Percentiles rank a stretch among this genome's conserved stretches.
These are phyloP conservation scores for Tuber brumale DNA, from an alignment of 495 filamentous ascomycete genomes.

Conservation along the genomic window DNA sequence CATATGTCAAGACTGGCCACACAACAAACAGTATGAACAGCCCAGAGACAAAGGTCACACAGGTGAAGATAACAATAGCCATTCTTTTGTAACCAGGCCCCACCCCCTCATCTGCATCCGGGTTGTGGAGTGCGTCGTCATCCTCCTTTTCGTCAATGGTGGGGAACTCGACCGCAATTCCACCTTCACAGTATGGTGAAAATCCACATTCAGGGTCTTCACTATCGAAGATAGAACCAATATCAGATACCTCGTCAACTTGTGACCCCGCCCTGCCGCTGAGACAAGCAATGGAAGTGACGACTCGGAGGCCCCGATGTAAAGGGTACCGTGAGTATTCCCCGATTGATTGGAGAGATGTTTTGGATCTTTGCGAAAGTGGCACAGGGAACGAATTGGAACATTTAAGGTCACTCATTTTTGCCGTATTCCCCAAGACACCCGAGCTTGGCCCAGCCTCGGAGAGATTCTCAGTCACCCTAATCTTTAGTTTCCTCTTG, in stretches of 20 bases:
- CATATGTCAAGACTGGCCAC: conserved; percentile 55
- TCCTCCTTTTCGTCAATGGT: conserved; percentile 56
- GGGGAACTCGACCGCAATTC: conserved; percentile 23
- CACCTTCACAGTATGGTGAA: conserved; percentile 21
- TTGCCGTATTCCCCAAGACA: too few relatives aligned
- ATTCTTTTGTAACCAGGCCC: conserved; percentile 57
- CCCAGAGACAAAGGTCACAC: conserved; percentile 56
- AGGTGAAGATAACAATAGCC: conserved; percentile 59
- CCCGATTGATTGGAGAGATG: conserved; percentile 24
- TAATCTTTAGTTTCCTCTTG: too few relatives aligned
- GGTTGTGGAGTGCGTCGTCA: conserved; percentile 70
- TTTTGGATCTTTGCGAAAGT: conserved; percentile 5
- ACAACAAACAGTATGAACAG: conserved; percentile 63
- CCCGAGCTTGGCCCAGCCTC: too few relatives aligned
- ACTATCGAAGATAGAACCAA: conserved; percentile 3
- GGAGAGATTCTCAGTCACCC: too few relatives aligned
- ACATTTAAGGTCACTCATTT: neutral
- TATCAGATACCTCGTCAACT: neutral
- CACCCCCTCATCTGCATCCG: conserved; percentile 55
- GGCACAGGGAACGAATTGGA: neutral
- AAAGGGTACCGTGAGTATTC: conserved; percentile 32
- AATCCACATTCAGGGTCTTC: conserved; percentile 31
- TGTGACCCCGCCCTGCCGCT: neutral
- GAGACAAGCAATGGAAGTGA: neutral
- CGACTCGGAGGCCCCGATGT: conserved; percentile 12